Evolutionary conservation across 129 eudicot species (phyloP), one percentile per base, ranked within the genome.

Genomic region (Artemisia argyi): DNA sequence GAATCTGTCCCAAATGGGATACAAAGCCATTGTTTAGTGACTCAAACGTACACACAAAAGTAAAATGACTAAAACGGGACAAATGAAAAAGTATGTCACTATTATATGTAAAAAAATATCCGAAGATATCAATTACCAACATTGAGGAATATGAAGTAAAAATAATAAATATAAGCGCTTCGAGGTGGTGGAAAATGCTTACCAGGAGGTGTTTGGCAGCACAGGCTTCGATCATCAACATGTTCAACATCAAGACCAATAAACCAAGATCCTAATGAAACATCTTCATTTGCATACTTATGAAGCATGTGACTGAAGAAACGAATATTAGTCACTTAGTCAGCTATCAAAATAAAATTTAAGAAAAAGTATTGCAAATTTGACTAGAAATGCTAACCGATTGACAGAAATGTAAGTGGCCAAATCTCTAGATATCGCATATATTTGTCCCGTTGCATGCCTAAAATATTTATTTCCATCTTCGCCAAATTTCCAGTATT

Each of bases 401-500:
- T 92, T 92, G 15, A 85, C 79, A 24, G 96, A 89, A 51, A 92
- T 92, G 55, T 85, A 92, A 47, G 98, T 86, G 28, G 96, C 98
- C 69, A 92, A 69, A 74, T 92, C 96, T 82, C 89, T 92, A 30
- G 97, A 92, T 65, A 92, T 78, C 0, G 88, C 96, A 58, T 89
- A 92, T 67, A 89, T 77, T 76, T 92, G 97, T 46, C 97, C 97
- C 0, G 96, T 92, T 73, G 97, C 97, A 83, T 92, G 97, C 75
- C 96, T 81, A 71, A 92, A 92, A 61, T 92, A 92, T 68, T 92
- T 92, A 63, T 89, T 92, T 61, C 97, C 97, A 51, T 89, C 96
- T 79, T 92, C 97, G 18, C 97, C 97, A 60, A 92, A 92, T 78
- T 92, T 92, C 97, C 97, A 92, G 83, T 78, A 85, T 61, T 92